A percentile compares a stretch with the other conserved stretches of the same genome.
Conservation (phyloP, 495 filamentous ascomycete species). For the Podospora pseudopauciseta region DNA sequence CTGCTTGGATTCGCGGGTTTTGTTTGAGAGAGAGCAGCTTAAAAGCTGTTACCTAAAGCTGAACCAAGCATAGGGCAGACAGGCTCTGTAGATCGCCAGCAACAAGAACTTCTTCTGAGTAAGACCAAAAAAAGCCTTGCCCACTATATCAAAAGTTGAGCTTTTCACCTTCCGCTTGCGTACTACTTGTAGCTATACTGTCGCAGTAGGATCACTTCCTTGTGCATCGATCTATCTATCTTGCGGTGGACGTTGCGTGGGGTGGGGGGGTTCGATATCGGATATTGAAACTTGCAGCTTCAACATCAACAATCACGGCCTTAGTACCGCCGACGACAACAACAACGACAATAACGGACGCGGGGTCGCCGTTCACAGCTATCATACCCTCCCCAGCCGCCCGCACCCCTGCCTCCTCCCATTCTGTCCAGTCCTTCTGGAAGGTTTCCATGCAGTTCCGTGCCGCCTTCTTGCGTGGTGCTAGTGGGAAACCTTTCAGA, state of each 20-base stretch:
- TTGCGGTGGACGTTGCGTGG: neutral
- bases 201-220: neutral
- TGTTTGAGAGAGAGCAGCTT: neutral
- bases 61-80: neutral
- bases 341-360: neutral
- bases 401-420: constrained; percentile 16
- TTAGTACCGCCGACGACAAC: neutral
- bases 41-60: neutral
- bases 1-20: neutral
- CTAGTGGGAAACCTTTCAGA: constrained; percentile 8
- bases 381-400: constrained; percentile 6
- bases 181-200: neutral
- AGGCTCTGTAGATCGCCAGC: neutral
- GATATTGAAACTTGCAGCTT: neutral
- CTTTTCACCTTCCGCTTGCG: neutral
- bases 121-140: neutral
- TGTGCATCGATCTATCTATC: neutral
- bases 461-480: constrained; percentile 9
- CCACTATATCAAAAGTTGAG: neutral
- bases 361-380: constrained; percentile 12
- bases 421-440: constrained; percentile 13
- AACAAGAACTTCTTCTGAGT: neutral
- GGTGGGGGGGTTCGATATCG: neutral
- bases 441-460: constrained; percentile 19
- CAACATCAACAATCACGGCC: neutral